These are phyloP conservation scores for Herpotrichia juniperi DNA, from an alignment of 2,329 filamentous ascomycete species.

Conservation along the genomic window DNA sequence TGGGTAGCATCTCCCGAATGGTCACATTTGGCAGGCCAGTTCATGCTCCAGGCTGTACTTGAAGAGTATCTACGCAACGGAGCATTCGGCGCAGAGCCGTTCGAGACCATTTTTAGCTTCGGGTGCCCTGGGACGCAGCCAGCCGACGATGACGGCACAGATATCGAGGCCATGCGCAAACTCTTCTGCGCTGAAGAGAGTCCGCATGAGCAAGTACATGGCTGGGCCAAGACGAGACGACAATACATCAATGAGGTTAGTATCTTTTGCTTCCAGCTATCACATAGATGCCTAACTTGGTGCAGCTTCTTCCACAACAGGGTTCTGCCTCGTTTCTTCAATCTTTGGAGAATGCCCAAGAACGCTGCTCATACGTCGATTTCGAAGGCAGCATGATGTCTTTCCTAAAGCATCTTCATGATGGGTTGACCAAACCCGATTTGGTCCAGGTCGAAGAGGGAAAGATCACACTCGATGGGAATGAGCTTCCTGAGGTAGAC, in stretches of 20 bases:
- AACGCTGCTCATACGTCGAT: slow-evolving; percentile 38
- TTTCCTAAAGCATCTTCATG: slow-evolving; percentile 52
- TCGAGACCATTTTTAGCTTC: slow-evolving; percentile 55
- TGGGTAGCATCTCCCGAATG: slow-evolving; percentile 47
- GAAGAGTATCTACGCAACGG: slow-evolving; percentile 55
- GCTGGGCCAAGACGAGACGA: slow-evolving; percentile 46
- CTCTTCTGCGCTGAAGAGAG: slow-evolving; percentile 43
- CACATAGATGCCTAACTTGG: slow-evolving; percentile 5
- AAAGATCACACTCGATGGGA: slow-evolving; percentile 40
- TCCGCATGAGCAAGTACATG: slow-evolving; percentile 31
- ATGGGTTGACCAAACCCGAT: slow-evolving; percentile 53
- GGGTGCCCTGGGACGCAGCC: slow-evolving; percentile 39
- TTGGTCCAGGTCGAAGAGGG: slow-evolving; percentile 60
- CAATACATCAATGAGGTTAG: slow-evolving; percentile 39
- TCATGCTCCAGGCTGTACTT: slow-evolving; percentile 57
- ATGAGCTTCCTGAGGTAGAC: slow-evolving; percentile 35
- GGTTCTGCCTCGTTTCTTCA: slow-evolving; percentile 24
- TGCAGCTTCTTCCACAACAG: slow-evolving; percentile 22
- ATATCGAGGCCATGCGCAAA: slow-evolving; percentile 37
- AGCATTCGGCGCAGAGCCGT: slow-evolving; percentile 39
- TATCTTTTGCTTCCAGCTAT: neutral
- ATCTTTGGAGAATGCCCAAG: slow-evolving; percentile 33
- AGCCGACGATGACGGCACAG: slow-evolving; percentile 27
- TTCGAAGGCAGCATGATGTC: slow-evolving; percentile 50
- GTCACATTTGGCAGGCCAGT: slow-evolving; percentile 53